Evolutionary conservation across 805 yeast genomes (phyloP).

Genomic region (Lachancea fermentati): DNA sequence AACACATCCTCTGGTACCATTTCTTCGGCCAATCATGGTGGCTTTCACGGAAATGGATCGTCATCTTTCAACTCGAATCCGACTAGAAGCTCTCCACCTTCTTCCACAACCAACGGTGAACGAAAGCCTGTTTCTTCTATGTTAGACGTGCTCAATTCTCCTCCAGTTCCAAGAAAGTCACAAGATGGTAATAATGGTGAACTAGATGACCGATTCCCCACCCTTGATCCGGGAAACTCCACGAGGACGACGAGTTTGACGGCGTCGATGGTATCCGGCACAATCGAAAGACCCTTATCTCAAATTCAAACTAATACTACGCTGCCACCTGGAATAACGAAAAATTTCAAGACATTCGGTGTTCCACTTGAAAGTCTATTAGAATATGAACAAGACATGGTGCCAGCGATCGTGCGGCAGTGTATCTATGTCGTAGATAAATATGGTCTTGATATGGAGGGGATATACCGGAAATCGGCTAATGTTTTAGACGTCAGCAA

Average conservation of each 20-base stretch:
- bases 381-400: slow-evolving; percentile 81
- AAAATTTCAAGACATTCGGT: slow-evolving; percentile 61
- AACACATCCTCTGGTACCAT: slow-evolving; percentile 10
- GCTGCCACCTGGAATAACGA: slow-evolving; percentile 35
- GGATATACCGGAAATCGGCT: slow-evolving; percentile 84
- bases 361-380: slow-evolving; percentile 72
- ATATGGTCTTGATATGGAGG: slow-evolving; percentile 81
- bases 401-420: slow-evolving; percentile 83
- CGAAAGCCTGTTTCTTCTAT: slow-evolving; percentile 7
- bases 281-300: slow-evolving; percentile 27
- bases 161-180: slow-evolving; percentile 1
- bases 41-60: neutral
- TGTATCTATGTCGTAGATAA: slow-evolving; percentile 83
- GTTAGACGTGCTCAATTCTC: slow-evolving; percentile 1
- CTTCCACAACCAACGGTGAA: slow-evolving; percentile 10
- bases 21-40: neutral
- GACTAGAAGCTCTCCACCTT: slow-evolving; percentile 6
- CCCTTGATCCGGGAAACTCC: slow-evolving; percentile 28
- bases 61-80: neutral
- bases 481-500: slow-evolving; percentile 69
- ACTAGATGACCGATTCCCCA: slow-evolving; percentile 8
- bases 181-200: neutral
- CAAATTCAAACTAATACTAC: slow-evolving; percentile 29
- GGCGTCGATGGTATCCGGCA: slow-evolving; percentile 19
- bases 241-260: slow-evolving; percentile 25